These are phyloP conservation scores for Wallacemonas rigidus DNA, from an alignment of 208 protist genomes.

Conservation along the genomic window DNA sequence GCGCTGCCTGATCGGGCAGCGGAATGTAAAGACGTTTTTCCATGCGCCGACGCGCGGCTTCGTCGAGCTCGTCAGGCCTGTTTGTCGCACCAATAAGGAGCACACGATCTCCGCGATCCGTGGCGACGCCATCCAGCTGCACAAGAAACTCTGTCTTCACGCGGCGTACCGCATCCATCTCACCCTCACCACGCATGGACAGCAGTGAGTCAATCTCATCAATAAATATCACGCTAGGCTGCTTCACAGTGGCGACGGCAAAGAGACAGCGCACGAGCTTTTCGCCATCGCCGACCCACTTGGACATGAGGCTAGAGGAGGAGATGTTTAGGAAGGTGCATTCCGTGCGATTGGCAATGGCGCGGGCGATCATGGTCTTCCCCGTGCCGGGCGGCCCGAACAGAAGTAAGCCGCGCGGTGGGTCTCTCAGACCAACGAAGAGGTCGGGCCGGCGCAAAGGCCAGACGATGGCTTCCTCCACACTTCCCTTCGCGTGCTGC, in stretches of 20 bases:
- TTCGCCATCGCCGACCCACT: conserved; percentile 92
- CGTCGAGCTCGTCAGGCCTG: conserved; percentile 89
- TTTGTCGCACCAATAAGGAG: conserved; percentile 93
- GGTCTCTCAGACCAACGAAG: conserved; percentile 81
- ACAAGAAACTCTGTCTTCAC: conserved; percentile 99
- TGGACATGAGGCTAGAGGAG: conserved; percentile 86
- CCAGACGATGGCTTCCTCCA: conserved; percentile 85
- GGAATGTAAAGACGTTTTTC: conserved; percentile 93
- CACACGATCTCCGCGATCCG: conserved; percentile 71
- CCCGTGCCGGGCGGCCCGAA: conserved; percentile 92
- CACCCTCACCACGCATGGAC: conserved; percentile 74
- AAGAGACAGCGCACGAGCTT: conserved; percentile 92
- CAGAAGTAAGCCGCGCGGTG: conserved; percentile 87
- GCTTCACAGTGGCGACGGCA: conserved; percentile 79
- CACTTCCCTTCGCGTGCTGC: conserved; percentile 74
- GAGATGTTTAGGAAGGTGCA: conserved; percentile 92
- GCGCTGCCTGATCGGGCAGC: conserved; percentile 69
- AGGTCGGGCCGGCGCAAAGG: conserved; percentile 73
- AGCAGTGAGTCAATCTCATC: conserved; percentile 95
- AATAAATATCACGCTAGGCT: conserved; percentile 93
- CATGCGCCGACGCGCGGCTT: conserved; percentile 85
- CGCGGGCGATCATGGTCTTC: conserved; percentile 93
- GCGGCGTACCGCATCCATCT: conserved; percentile 88
- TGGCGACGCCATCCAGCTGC: conserved; percentile 91
- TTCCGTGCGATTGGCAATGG: conserved; percentile 77